Evolutionary conservation across 2,329 filamentous ascomycete species (phyloP).

Genomic region (Penicillium aurantiogriseum): DNA sequence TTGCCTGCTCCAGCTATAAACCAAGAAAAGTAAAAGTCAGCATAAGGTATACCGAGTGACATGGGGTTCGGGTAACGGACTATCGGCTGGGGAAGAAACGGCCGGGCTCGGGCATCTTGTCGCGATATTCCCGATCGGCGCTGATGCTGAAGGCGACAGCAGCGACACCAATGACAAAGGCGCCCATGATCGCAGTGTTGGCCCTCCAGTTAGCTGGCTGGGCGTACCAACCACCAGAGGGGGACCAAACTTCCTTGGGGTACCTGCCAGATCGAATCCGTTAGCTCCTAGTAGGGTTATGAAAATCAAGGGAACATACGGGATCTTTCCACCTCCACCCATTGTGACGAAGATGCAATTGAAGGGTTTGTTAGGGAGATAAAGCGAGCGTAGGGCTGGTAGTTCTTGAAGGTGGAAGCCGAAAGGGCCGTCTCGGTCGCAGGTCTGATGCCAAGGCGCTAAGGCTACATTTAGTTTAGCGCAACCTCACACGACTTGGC

Average conservation of each 20-base stretch:
- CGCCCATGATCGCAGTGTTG: constrained; percentile 78
- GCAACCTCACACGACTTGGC: constrained; percentile 32
- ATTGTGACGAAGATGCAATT: constrained; percentile 37
- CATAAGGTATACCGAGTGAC: constrained; percentile 7
- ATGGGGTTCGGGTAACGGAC: constrained; percentile 52
- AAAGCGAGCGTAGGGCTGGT: constrained; percentile 26
- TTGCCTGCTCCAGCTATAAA: constrained; percentile 66
- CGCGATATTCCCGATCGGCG: constrained; percentile 69
- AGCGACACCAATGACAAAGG: constrained; percentile 65
- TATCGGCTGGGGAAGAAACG: constrained; percentile 82
- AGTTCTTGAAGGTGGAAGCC: constrained; percentile 29
- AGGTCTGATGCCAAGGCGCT: constrained; percentile 32
- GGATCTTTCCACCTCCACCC: constrained; percentile 79
- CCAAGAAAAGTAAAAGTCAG: constrained; percentile 18
- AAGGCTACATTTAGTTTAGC: constrained; percentile 29
- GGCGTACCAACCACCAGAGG: constrained; percentile 94
- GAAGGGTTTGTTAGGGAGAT: constrained; percentile 20
- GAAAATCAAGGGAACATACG: constrained; percentile 55
- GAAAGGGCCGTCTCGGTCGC: constrained; percentile 32
- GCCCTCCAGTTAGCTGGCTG: constrained; percentile 92
- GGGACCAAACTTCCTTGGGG: constrained; percentile 99
- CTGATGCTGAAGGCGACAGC: constrained; percentile 69
- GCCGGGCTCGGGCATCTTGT: constrained; percentile 71
- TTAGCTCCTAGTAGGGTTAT: constrained; percentile 23
- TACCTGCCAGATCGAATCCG: constrained; percentile 58